Percentiles rank a stretch among this genome's conserved stretches.
These are phyloP conservation scores for Brassica balearica DNA, from an alignment of 441 rosid genomes.

Conservation along the genomic window DNA sequence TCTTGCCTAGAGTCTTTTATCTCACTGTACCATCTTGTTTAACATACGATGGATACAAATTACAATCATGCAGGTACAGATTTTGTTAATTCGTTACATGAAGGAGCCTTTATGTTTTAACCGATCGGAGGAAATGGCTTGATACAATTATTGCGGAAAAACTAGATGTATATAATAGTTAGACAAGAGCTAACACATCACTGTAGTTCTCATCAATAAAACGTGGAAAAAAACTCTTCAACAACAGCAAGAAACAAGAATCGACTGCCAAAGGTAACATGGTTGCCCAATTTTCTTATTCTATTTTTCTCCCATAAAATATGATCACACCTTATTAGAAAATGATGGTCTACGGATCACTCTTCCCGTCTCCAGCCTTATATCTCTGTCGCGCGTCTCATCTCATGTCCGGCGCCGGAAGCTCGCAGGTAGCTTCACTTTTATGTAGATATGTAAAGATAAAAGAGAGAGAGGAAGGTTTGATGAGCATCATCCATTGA, in stretches of 20 bases:
- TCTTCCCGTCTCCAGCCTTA: conserved; percentile 8
- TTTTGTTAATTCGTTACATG: not conserved
- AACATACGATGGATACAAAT: not conserved
- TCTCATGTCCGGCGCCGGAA: not conserved
- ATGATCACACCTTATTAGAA: conserved; percentile 29
- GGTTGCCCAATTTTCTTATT: conserved; percentile 42
- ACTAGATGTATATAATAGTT: not conserved
- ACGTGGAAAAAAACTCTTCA: conserved; percentile 21
- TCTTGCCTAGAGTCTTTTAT: no score
- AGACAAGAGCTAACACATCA: not conserved
- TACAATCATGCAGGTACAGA: not conserved
- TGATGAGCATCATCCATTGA: conserved; percentile 35
- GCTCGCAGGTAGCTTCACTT: not conserved
- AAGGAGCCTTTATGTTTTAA: not conserved
- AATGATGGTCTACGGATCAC: conserved; percentile 30
- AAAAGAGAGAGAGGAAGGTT: not conserved
- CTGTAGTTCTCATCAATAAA: conserved; percentile 4
- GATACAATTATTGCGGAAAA: conserved; percentile 3
- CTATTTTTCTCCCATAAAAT: conserved; percentile 2
- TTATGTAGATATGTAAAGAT: conserved; percentile 8
- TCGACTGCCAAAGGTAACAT: conserved; percentile 41
- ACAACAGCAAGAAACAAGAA: conserved; percentile 32
- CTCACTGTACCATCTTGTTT: no score
- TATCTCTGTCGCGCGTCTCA: not conserved
- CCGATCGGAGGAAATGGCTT: not conserved